A percentile compares a stretch with the other conserved stretches of the same genome.
Conservation (phyloP, 1,139 yeast species). For the Wickerhamiella infanticola region DNA sequence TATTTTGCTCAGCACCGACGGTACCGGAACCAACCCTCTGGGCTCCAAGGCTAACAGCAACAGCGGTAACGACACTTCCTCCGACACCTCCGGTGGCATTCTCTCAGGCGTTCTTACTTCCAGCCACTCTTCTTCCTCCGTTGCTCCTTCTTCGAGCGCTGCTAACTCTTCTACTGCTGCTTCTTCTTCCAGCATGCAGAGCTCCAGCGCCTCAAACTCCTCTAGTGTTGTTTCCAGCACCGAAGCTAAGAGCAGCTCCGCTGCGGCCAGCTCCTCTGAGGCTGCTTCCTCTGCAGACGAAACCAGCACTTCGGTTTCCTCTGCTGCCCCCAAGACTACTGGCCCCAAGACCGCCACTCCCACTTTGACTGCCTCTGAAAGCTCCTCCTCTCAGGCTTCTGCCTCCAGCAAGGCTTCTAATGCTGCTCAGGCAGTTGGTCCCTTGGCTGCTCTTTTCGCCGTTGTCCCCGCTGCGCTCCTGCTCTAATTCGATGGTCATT, state of each 20-base stretch:
- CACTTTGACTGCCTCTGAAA: constrained; percentile 4
- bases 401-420: not conserved
- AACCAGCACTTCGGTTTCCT: constrained; percentile 2
- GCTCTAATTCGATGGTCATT: not conserved
- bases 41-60: constrained; percentile 11
- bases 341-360: constrained; percentile 7
- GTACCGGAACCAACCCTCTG: constrained; percentile 47
- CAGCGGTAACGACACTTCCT: constrained; percentile 20
- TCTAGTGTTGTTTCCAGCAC: constrained; percentile 1
- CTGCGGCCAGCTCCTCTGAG: not conserved
- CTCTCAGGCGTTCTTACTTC: constrained; percentile 10
- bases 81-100: constrained; percentile 12
- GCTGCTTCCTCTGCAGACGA: constrained; percentile 1
- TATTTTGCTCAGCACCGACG: constrained; percentile 41
- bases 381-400: not conserved
- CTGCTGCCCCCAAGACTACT: constrained; percentile 4
- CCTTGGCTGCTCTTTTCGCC: constrained; percentile 1
- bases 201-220: constrained; percentile 3
- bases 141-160: constrained; percentile 3
- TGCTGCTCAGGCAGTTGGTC: not conserved
- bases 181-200: not conserved
- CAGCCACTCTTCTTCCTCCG: constrained; percentile 4
- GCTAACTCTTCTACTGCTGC: constrained; percentile 2
- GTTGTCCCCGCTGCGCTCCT: constrained; percentile 2
- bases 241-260: not conserved